Evolutionary conservation across 306 rosid genomes (phyloP).

Genomic region (Canavalia gladiata): DNA sequence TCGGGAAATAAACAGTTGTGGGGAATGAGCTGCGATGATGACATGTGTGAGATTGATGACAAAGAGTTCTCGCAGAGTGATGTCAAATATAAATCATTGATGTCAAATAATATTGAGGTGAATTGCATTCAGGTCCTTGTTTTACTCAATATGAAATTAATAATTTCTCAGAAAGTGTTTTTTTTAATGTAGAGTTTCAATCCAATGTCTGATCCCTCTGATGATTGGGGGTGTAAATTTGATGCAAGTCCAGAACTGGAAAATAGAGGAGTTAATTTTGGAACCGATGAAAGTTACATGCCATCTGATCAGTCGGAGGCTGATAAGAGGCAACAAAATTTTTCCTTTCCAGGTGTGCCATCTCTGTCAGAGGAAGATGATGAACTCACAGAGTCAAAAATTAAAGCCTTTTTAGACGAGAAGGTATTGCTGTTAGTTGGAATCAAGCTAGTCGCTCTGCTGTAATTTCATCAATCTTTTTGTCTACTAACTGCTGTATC

Average conservation of each 20-base stretch:
- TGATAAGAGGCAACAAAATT: slow-evolving; percentile 60
- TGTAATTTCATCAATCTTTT: slow-evolving; percentile 35
- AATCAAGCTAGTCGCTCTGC: slow-evolving; percentile 24
- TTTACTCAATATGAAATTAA: slow-evolving; percentile 35
- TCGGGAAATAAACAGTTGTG: slow-evolving; percentile 58
- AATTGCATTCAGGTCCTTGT: slow-evolving; percentile 28
- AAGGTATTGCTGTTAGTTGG: slow-evolving; percentile 68
- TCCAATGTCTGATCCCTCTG: slow-evolving; percentile 91
- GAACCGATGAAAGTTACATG: slow-evolving; percentile 50
- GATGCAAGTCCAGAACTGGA: slow-evolving; percentile 65
- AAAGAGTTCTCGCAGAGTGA: slow-evolving; percentile 58
- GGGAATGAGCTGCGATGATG: slow-evolving; percentile 74
- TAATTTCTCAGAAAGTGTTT: slow-evolving; percentile 30
- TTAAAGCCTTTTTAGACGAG: slow-evolving; percentile 89
- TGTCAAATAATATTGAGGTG: slow-evolving; percentile 74
- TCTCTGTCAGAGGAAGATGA: slow-evolving; percentile 91
- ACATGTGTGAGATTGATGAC: slow-evolving; percentile 87
- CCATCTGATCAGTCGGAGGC: slow-evolving; percentile 58
- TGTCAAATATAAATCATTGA: slow-evolving; percentile 56
- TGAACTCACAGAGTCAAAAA: slow-evolving; percentile 93
- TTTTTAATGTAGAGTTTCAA: slow-evolving; percentile 78
- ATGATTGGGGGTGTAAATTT: slow-evolving; percentile 78
- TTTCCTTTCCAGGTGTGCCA: slow-evolving; percentile 76
- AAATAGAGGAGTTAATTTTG: slow-evolving; percentile 53
- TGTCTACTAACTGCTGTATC: slow-evolving; percentile 39